Conservation (phyloP, 768 basidiomycete genomes). For the Guyanaporus albipodus region DNA sequence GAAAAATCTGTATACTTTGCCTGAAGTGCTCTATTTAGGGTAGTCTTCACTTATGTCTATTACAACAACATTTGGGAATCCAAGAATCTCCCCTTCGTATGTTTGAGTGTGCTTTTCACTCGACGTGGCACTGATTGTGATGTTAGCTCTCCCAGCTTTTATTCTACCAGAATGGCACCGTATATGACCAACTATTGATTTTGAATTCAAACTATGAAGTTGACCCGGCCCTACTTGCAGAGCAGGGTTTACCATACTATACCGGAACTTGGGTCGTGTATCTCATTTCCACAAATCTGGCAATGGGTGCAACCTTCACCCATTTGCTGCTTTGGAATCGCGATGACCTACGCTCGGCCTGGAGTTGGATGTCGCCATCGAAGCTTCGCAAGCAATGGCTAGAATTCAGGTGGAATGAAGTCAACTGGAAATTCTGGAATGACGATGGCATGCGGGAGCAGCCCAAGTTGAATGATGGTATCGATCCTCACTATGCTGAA, state of each 20-base stretch:
- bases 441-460: constrained; percentile 16
- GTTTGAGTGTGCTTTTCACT: neutral
- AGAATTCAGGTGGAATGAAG: constrained; percentile 22
- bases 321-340: constrained; percentile 53
- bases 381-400: constrained; percentile 23
- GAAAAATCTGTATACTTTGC: neutral
- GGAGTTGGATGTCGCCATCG: constrained; percentile 43
- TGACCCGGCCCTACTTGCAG: constrained; percentile 44
- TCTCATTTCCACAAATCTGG: constrained; percentile 15
- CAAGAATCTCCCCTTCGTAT: constrained; percentile 56
- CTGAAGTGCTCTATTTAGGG: constrained; percentile 16
- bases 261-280: constrained; percentile 23
- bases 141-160: constrained; percentile 43
- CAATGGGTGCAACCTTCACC: constrained; percentile 44
- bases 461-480: constrained; percentile 36
- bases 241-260: constrained; percentile 34
- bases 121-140: neutral
- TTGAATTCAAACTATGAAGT: constrained; percentile 50
- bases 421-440: constrained; percentile 39
- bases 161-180: constrained; percentile 49
- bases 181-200: constrained; percentile 50
- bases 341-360: constrained; percentile 43
- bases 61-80: constrained; percentile 54
- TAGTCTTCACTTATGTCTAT: constrained; percentile 35
- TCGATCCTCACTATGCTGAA: constrained; percentile 55